Conservation (phyloP, 2,329 filamentous ascomycete species). For the Colletotrichum camelliae region DNA sequence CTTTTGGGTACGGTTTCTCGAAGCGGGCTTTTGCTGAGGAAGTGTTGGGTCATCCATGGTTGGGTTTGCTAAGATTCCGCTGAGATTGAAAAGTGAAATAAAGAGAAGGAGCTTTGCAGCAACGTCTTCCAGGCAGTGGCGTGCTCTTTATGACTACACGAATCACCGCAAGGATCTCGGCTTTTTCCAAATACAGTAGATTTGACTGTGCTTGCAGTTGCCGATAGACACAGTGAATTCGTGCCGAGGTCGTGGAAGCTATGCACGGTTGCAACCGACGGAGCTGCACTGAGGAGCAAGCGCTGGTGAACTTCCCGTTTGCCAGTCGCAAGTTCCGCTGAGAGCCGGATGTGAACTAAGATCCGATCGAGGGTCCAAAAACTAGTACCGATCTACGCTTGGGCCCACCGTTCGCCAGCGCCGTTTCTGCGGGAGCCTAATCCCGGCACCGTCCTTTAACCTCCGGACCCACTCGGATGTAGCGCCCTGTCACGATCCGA, state of each 20-base stretch:
- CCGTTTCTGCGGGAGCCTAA: background rate
- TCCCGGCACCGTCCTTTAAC: background rate
- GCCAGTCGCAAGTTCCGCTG: background rate
- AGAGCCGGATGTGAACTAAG: background rate
- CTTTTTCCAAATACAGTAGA: background rate
- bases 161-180: background rate
- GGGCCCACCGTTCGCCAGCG: background rate
- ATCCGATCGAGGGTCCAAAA: background rate
- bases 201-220: background rate
- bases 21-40: accelerated
- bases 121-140: accelerated
- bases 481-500: background rate
- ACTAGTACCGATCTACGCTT: background rate
- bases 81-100: background rate
- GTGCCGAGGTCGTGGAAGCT: background rate
- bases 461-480: conserved; percentile 7
- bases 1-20: background rate
- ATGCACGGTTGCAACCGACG: background rate
- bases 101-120: no score
- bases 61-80: background rate
- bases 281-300: background rate
- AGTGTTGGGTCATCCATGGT: background rate
- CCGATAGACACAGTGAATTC: background rate
- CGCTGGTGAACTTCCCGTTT: background rate
- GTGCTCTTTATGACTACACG: accelerated